A percentile compares a stretch with the other conserved stretches of the same genome.
These are phyloP conservation scores for Skeletonema menzelii DNA, from an alignment of 108 stramenopile genomes.

Conservation along the genomic window DNA sequence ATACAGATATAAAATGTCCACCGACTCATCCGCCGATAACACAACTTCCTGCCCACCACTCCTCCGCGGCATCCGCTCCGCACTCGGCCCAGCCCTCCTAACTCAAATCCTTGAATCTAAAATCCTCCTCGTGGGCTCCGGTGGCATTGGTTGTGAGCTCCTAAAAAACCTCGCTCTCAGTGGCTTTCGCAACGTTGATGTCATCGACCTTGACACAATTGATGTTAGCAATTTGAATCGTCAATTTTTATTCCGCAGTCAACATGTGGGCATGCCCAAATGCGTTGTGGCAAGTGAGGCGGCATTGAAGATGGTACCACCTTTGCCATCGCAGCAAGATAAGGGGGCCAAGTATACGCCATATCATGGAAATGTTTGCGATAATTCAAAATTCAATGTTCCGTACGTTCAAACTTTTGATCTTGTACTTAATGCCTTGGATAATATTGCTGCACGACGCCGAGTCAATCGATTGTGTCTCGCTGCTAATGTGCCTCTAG, in stretches of 20 bases:
- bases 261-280: slow-evolving; percentile 86
- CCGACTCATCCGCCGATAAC: neutral
- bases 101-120: slow-evolving; percentile 25
- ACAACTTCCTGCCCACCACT: slow-evolving; percentile 28
- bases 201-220: slow-evolving; percentile 98
- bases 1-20: slow-evolving; percentile 8
- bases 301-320: slow-evolving; percentile 61
- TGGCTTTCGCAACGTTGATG: slow-evolving; percentile 89
- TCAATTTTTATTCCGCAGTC: slow-evolving; percentile 90
- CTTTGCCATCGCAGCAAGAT: neutral
- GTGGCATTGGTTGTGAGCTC: slow-evolving; percentile 98
- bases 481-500: slow-evolving; percentile 88
- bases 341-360: slow-evolving; percentile 61
- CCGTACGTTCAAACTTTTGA: slow-evolving; percentile 88
- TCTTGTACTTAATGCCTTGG: slow-evolving; percentile 94
- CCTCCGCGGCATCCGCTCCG: slow-evolving; percentile 38
- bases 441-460: slow-evolving; percentile 96
- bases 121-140: slow-evolving; percentile 86
- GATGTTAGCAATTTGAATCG: slow-evolving; percentile 99
- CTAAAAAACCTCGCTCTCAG: slow-evolving; percentile 94
- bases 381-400: slow-evolving; percentile 86
- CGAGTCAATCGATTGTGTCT: slow-evolving; percentile 98
- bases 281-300: slow-evolving; percentile 81
- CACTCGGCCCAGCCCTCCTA: slow-evolving; percentile 32
- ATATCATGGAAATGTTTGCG: slow-evolving; percentile 95